phyloP scores from a whole-genome alignment of 345 rosid species.

The Ceriops decandra region DNA sequence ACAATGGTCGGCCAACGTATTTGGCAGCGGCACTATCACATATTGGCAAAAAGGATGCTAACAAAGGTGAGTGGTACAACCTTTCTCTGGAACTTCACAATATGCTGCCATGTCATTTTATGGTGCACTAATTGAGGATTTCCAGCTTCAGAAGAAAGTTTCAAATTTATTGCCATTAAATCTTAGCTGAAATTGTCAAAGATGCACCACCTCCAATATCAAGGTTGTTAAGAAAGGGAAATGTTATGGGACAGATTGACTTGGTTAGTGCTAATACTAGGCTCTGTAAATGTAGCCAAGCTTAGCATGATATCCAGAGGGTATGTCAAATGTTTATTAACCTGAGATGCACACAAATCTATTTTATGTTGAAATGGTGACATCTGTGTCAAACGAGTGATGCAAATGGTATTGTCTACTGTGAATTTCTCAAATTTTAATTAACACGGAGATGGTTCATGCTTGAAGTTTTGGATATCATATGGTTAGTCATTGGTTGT shows the following conservation, averaged over 20 bases:
- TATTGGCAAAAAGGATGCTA: constrained; percentile 95
- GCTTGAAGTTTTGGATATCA: too few species aligned
- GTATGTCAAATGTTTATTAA: background rate
- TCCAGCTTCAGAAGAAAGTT: background rate
- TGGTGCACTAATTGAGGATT: background rate
- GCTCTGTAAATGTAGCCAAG: background rate
- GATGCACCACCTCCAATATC: background rate
- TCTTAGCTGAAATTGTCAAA: background rate
- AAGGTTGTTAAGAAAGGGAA: too few species aligned
- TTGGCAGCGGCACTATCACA: constrained; percentile 99
- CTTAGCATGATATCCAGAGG: background rate
- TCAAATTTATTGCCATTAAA: background rate
- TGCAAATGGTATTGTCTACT: background rate
- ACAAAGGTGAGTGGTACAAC: constrained; percentile 66
- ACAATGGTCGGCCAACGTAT: constrained; percentile 99
- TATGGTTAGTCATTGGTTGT: too few species aligned
- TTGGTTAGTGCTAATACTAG: too few species aligned
- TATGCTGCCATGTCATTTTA: background rate
- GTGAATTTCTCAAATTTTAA: background rate
- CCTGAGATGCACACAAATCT: background rate
- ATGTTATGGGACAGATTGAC: too few species aligned
- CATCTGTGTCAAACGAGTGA: background rate
- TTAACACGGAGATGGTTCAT: background rate
- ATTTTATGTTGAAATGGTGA: background rate
- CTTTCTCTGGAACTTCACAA: background rate